Percentiles rank a stretch among this genome's conserved stretches.
Evolutionary conservation across 768 basidiomycete genomes (phyloP).

Genomic region (Boletus insuetus): DNA sequence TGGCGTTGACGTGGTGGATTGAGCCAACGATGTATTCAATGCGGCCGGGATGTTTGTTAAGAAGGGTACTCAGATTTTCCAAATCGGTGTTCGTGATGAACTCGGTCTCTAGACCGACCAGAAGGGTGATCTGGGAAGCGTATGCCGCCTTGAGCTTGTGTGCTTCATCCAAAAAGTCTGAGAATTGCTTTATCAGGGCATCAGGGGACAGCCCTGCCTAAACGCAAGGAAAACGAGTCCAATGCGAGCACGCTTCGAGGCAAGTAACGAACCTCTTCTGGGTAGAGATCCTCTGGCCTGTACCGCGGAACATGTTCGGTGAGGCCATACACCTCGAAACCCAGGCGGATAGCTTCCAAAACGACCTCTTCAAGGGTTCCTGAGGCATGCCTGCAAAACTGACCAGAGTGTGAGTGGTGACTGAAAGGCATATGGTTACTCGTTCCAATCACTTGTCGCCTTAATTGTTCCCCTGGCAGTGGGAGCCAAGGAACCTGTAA

Average conservation of each 20-base stretch:
- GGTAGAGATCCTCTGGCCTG: slow-evolving; percentile 77
- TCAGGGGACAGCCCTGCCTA: slow-evolving; percentile 56
- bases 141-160: slow-evolving; percentile 68
- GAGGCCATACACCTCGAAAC: slow-evolving; percentile 81
- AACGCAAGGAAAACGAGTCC: slow-evolving; percentile 15
- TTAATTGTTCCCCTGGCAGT: neutral
- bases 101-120: slow-evolving; percentile 94
- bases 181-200: slow-evolving; percentile 62
- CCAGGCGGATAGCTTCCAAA: slow-evolving; percentile 69
- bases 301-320: slow-evolving; percentile 95
- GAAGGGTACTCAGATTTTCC: slow-evolving; percentile 49
- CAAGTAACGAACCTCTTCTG: slow-evolving; percentile 75
- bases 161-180: slow-evolving; percentile 73
- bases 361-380: slow-evolving; percentile 83
- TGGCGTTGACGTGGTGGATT: slow-evolving; percentile 83
- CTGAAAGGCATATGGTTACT: slow-evolving; percentile 55
- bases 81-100: slow-evolving; percentile 73
- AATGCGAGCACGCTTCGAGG: slow-evolving; percentile 3
- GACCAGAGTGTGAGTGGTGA: slow-evolving; percentile 91
- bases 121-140: slow-evolving; percentile 61
- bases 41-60: slow-evolving; percentile 43
- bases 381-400: slow-evolving; percentile 88
- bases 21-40: slow-evolving; percentile 93
- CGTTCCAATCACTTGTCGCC: neutral
- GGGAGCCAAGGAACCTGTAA: slow-evolving; percentile 5